These are phyloP conservation scores for Neolecta irregularis DNA, from an alignment of 1,139 yeast genomes.

Conservation along the genomic window DNA sequence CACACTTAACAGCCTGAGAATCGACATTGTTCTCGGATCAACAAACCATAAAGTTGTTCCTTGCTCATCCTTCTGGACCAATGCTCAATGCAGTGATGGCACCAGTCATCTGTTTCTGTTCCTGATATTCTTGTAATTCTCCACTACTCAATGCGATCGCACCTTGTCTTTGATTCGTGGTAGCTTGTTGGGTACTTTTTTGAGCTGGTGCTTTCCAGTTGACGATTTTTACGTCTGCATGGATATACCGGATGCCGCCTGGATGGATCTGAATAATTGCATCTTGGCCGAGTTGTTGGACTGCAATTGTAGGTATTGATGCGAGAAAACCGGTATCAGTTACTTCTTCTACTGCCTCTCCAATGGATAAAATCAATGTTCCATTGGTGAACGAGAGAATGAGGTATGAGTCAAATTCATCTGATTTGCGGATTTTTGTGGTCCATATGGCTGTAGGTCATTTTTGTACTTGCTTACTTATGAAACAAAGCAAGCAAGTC, in stretches of 20 bases:
- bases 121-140: slow-evolving; percentile 59
- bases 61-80: slow-evolving; percentile 34
- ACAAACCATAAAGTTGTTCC: slow-evolving; percentile 36
- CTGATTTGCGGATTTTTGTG: slow-evolving; percentile 32
- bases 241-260: slow-evolving; percentile 56
- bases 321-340: slow-evolving; percentile 45
- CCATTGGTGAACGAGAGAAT: slow-evolving; percentile 52
- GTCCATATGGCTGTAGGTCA: slow-evolving; percentile 49
- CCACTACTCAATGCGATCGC: slow-evolving; percentile 55
- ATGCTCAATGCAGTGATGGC: slow-evolving; percentile 41
- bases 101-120: slow-evolving; percentile 40
- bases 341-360: slow-evolving; percentile 68
- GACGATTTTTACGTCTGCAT: slow-evolving; percentile 26
- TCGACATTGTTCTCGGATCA: neutral
- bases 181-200: slow-evolving; percentile 41
- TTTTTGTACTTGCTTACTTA: slow-evolving; percentile 62
- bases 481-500: too few species aligned
- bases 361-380: slow-evolving; percentile 61
- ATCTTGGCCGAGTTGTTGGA: slow-evolving; percentile 49
- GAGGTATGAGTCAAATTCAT: slow-evolving; percentile 45
- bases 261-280: slow-evolving; percentile 61
- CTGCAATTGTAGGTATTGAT: slow-evolving; percentile 47
- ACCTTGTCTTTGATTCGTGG: slow-evolving; percentile 54
- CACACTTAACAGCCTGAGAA: slow-evolving; percentile 46
- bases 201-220: slow-evolving; percentile 87